These are phyloP conservation scores for Ciborinia camelliae DNA, from an alignment of 2,329 filamentous ascomycete genomes.

Conservation along the genomic window DNA sequence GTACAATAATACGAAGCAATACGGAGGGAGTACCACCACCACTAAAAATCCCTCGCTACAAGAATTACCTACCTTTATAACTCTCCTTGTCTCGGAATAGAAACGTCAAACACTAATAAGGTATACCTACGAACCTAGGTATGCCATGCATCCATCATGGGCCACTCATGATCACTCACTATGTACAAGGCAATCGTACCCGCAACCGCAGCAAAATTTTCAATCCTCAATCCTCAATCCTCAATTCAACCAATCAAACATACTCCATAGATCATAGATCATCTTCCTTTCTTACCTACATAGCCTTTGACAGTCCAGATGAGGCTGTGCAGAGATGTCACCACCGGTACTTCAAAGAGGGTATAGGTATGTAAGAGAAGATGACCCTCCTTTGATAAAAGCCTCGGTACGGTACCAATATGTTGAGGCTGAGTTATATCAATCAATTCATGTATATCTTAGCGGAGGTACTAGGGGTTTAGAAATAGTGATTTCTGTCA, in stretches of 20 bases:
- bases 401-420: too few species aligned
- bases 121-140: too few species aligned
- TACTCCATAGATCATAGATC: not conserved
- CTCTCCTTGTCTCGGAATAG: constrained; percentile 11
- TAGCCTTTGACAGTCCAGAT: not conserved
- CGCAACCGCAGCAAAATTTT: not conserved
- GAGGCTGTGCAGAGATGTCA: not conserved
- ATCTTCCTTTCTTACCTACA: not conserved
- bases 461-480: not conserved
- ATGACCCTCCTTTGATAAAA: too few species aligned
- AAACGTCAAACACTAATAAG: not conserved
- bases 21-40: too few species aligned
- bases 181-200: too few species aligned
- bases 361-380: not conserved
- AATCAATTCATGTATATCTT: not conserved
- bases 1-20: too few species aligned
- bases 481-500: too few species aligned
- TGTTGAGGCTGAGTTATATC: constrained; percentile 2
- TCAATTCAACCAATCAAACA: not conserved
- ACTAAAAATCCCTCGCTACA: too few species aligned
- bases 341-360: not conserved
- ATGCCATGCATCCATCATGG: too few species aligned
- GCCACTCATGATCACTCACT: too few species aligned
- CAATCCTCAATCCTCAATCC: not conserved
- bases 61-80: too few species aligned